Conservation (phyloP, 352 stramenopile genomes). For the Bremia lactucae region DNA sequence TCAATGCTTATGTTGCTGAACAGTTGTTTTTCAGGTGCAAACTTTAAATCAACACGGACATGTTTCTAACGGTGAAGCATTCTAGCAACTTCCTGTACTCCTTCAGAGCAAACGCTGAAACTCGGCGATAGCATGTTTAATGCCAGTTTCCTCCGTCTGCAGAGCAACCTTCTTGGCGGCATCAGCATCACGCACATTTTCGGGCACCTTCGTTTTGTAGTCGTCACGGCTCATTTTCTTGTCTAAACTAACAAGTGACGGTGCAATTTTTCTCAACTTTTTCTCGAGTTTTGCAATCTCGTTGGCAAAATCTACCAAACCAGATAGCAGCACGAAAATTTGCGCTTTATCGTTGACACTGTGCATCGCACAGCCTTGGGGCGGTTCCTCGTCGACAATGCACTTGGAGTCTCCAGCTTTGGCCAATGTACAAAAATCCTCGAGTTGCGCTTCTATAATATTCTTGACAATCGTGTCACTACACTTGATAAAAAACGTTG, state of each 20-base stretch:
- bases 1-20: too few species aligned
- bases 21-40: too few species aligned
- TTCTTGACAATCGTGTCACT: slow-evolving; percentile 58
- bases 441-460: slow-evolving; percentile 69
- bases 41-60: too few species aligned
- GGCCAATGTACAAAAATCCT: slow-evolving; percentile 93
- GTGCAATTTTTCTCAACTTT: slow-evolving; percentile 75
- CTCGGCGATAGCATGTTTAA: slow-evolving; percentile 60
- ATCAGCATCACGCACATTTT: slow-evolving; percentile 69
- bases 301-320: slow-evolving; percentile 81
- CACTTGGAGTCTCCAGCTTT: slow-evolving; percentile 87
- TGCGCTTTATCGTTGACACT: slow-evolving; percentile 91
- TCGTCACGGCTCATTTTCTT: slow-evolving; percentile 79
- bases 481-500: slow-evolving; percentile 87
- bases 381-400: slow-evolving; percentile 70
- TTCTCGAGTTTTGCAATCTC: slow-evolving; percentile 87
- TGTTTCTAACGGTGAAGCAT: too few species aligned
- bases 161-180: slow-evolving; percentile 67
- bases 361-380: slow-evolving; percentile 87
- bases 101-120: slow-evolving; percentile 70
- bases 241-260: slow-evolving; percentile 53
- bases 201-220: slow-evolving; percentile 72
- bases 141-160: slow-evolving; percentile 72
- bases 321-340: slow-evolving; percentile 78
- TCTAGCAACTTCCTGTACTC: too few species aligned